Evolutionary conservation across 257 asterid genomes (phyloP), one percentile per base, ranked within the genome.

Genomic region (Mentha longifolia): DNA sequence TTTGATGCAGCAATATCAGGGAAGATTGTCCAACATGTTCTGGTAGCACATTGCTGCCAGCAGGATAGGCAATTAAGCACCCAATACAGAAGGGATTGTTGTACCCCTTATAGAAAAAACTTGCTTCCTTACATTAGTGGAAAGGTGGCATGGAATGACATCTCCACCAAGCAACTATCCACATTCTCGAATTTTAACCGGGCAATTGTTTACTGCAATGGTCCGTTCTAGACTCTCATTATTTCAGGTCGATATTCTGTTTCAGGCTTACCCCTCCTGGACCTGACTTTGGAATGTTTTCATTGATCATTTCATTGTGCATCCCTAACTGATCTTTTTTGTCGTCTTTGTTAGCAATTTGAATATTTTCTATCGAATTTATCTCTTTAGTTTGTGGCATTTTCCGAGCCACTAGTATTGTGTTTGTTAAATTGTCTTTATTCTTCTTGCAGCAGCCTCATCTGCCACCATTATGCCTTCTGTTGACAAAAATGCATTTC

Each of bases 21-120:
- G 96, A 94, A 91, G 99, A 74, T 86, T 85, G 85, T 89, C 76
- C 93, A 86, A 81, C 97, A 85, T 86, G 83, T 84, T 76, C 82
- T 91, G 92, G 96, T 86, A 87, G 97, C 98, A 65, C 82, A 84
- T 73, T 76, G 96, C 97, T 94, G 90, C 97, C 97, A 94, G 91
- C 90, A 89, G 84, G 88, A 94, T 88, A 91, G 89, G 82, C 84
- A 82, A 72, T 84, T 87, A 84, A 81, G 90, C 86, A 82, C 84
- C 84, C 89, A 80, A 80, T 78, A 79, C 79, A 82, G 73, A 83
- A 84, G 50, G 86, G 87, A 84, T 64, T 78, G 77, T 83, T 89
- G 83, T 85, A 82, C 78, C 81, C 84, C 81, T 80, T 80, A 78
- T 87, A 89, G 84, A 79, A 84, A 71, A 80, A 82, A 84, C 82